These are phyloP conservation scores for Psidium guajava DNA, from an alignment of 345 rosid species.

Conservation along the genomic window DNA sequence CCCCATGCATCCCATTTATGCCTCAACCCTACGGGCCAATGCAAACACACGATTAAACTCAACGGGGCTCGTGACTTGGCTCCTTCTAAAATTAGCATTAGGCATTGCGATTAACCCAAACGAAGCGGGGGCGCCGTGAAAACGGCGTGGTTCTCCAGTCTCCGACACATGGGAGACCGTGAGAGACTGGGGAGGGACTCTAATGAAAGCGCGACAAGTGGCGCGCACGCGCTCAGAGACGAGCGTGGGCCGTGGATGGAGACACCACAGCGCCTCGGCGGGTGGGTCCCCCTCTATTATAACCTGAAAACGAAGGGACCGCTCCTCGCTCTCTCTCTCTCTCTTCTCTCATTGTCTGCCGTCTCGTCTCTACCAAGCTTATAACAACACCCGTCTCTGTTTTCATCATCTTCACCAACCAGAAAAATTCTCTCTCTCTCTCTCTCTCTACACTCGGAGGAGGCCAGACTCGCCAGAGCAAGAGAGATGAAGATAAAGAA, in stretches of 20 bases:
- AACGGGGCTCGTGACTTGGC: no score
- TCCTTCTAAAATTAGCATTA: no score
- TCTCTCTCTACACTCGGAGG: not conserved
- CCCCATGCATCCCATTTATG: no score
- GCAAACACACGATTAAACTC: no score
- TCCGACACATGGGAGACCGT: not conserved
- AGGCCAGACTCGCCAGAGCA: not conserved
- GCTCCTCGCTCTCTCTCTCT: not conserved
- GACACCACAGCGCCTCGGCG: not conserved
- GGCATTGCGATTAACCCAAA: no score
- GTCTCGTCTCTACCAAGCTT: not conserved
- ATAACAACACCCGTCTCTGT: not conserved
- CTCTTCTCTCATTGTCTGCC: not conserved
- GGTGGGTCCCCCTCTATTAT: not conserved
- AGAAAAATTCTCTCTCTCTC: not conserved
- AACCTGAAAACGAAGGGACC: not conserved
- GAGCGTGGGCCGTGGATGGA: not conserved
- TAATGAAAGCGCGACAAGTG: not conserved
- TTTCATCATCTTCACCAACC: not conserved
- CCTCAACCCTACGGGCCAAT: no score
- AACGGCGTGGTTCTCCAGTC: not conserved
- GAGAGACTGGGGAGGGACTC: not conserved
- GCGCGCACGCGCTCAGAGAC: not conserved
- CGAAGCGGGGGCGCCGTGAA: no score
- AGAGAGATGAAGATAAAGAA: conserved; percentile 56